phyloP scores from a whole-genome alignment of 208 protist genomes.

The Acanthamoeba triangularis region DNA sequence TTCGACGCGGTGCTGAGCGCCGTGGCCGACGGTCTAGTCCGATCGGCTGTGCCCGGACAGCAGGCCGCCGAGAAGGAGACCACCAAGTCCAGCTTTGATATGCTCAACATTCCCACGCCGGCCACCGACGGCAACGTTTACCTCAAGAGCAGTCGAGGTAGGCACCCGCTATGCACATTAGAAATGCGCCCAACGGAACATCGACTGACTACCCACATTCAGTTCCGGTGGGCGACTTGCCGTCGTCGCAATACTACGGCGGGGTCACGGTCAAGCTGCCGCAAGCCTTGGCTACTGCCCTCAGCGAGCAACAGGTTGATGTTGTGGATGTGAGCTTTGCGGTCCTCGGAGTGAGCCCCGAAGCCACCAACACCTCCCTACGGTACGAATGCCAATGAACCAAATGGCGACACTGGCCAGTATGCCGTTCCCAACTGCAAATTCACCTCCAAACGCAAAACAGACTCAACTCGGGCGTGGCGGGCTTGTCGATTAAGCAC shows the following conservation, averaged over 20 bases:
- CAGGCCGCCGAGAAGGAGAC: constrained; percentile 24
- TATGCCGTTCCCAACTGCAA: not conserved
- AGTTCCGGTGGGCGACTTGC: not conserved
- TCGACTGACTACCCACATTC: not conserved
- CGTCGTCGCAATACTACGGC: constrained; percentile 22
- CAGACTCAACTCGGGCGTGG: constrained; percentile 32
- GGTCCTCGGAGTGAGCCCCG: not conserved
- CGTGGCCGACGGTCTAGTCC: not conserved
- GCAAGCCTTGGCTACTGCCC: not conserved
- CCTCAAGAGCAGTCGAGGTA: not conserved
- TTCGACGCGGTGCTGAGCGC: not conserved
- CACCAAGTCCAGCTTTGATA: not conserved
- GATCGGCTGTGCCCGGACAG: not conserved
- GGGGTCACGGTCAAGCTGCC: not conserved
- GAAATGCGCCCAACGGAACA: not conserved
- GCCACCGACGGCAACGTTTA: constrained; percentile 16
- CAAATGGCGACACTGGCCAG: too few species aligned
- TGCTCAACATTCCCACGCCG: constrained; percentile 40
- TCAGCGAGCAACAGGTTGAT: not conserved
- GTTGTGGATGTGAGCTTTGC: not conserved
- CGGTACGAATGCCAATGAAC: not conserved
- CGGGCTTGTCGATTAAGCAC: not conserved
- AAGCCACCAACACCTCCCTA: not conserved
- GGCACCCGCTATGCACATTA: not conserved
- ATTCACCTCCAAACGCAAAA: not conserved